Conservation (phyloP, 2,329 filamentous ascomycete species). For the Rhexocercosporidium sp. region DNA sequence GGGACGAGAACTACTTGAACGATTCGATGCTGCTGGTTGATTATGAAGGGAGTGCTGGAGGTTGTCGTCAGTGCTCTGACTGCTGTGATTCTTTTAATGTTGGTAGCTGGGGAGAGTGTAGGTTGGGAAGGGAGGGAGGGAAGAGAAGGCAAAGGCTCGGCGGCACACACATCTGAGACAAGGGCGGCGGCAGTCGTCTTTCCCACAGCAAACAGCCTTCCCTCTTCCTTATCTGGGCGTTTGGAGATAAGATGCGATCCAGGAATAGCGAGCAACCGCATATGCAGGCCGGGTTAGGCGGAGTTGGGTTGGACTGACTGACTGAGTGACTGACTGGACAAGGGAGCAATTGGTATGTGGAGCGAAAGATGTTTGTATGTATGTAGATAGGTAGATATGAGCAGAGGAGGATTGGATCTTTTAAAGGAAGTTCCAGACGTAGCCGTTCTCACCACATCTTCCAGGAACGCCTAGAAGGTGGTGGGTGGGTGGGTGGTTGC, state of each 20-base stretch:
- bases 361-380: background rate
- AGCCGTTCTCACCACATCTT: background rate
- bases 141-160: background rate
- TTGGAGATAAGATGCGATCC: conserved; percentile 1
- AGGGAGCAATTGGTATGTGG: background rate
- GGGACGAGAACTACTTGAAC: background rate
- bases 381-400: background rate
- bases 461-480: background rate
- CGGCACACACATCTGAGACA: conserved; percentile 12
- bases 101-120: background rate
- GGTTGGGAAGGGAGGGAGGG: background rate
- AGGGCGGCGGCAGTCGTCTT: background rate
- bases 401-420: background rate
- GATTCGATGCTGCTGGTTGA: background rate
- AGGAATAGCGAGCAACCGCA: background rate
- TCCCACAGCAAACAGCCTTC: background rate
- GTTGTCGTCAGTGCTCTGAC: background rate
- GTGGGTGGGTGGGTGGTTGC: background rate
- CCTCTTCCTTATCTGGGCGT: conserved; percentile 6
- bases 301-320: background rate
- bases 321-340: background rate
- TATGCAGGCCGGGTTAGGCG: background rate
- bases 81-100: background rate
- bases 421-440: background rate
- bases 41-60: background rate